Percentiles rank a stretch among this genome's conserved stretches.
phyloP scores from a whole-genome alignment of 1,284 basidiomycete genomes.

The Ceratobasidium theobromae region DNA sequence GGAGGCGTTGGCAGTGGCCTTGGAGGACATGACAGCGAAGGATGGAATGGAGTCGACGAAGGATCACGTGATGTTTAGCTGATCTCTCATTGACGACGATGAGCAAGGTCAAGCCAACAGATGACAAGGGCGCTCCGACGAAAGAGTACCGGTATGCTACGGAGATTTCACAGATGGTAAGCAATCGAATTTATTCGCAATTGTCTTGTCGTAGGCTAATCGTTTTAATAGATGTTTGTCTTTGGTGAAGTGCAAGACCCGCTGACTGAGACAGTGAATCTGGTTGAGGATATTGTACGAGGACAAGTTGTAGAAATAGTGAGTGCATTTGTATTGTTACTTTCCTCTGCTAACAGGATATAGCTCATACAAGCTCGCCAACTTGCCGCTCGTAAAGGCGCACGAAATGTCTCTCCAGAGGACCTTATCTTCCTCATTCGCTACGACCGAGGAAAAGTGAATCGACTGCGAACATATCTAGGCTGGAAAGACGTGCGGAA shows the following conservation, averaged over 20 bases:
- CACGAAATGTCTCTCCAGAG: slow-evolving; percentile 85
- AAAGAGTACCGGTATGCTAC: slow-evolving; percentile 70
- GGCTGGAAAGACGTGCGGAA: slow-evolving; percentile 98
- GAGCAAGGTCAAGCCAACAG: slow-evolving; percentile 34
- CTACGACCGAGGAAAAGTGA: slow-evolving; percentile 92
- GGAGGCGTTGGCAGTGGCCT: slow-evolving; percentile 31
- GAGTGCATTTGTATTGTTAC: slow-evolving; percentile 39
- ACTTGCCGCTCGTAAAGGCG: slow-evolving; percentile 78
- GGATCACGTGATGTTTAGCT: slow-evolving; percentile 17
- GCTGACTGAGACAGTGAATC: slow-evolving; percentile 80
- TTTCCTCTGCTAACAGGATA: background rate
- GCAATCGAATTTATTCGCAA: slow-evolving; percentile 30
- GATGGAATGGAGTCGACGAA: background rate
- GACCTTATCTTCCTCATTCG: slow-evolving; percentile 97
- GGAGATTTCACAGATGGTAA: slow-evolving; percentile 82
- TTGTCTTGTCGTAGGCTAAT: background rate
- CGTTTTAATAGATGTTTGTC: slow-evolving; percentile 96
- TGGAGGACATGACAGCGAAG: slow-evolving; percentile 23
- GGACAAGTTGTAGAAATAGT: slow-evolving; percentile 93
- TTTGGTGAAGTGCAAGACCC: slow-evolving; percentile 95
- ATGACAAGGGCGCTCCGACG: slow-evolving; percentile 29
- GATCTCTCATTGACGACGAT: slow-evolving; percentile 31
- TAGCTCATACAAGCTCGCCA: slow-evolving; percentile 90
- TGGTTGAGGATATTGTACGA: slow-evolving; percentile 95
- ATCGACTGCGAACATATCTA: slow-evolving; percentile 90